Conservation (phyloP, 768 basidiomycete species). For the Trametes villosa region DNA sequence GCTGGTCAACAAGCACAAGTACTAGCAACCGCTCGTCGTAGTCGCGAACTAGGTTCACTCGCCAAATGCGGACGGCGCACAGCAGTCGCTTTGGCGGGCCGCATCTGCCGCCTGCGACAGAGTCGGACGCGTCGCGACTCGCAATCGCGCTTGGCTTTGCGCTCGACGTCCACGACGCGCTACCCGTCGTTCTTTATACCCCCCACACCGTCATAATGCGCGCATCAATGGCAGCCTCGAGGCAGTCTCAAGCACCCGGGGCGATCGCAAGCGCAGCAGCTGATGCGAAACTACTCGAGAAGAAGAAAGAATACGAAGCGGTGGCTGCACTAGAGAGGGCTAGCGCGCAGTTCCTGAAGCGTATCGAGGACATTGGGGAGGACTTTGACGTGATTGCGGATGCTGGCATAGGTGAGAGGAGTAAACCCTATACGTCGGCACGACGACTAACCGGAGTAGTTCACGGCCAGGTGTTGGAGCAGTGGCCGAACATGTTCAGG, state of each 20-base stretch:
- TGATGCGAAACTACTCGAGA: conserved; percentile 63
- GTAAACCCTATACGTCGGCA: not conserved
- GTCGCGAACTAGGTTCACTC: too few relatives aligned
- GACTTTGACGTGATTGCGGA: conserved; percentile 81
- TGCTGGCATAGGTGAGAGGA: conserved; percentile 63
- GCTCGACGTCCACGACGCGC: not conserved
- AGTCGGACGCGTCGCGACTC: not conserved
- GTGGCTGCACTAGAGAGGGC: conserved; percentile 73
- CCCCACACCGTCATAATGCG: conserved; percentile 44
- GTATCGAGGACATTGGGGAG: conserved; percentile 68
- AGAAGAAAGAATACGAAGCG: conserved; percentile 82
- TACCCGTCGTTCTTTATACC: not conserved
- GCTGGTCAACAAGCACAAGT: too few relatives aligned
- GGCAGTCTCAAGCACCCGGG: conserved; percentile 50
- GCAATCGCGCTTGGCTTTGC: not conserved
- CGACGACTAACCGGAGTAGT: conserved; percentile 43
- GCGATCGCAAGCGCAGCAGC: conserved; percentile 53
- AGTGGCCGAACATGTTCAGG: conserved; percentile 85
- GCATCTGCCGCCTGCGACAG: too few relatives aligned
- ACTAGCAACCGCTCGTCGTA: too few relatives aligned
- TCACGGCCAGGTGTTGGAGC: conserved; percentile 75
- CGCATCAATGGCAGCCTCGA: conserved; percentile 57
- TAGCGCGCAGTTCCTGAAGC: conserved; percentile 63
- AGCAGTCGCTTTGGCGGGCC: too few relatives aligned
- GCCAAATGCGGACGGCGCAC: too few relatives aligned